Conservation (phyloP, 176 grass and related monocot genomes). For the Phragmites australis region DNA sequence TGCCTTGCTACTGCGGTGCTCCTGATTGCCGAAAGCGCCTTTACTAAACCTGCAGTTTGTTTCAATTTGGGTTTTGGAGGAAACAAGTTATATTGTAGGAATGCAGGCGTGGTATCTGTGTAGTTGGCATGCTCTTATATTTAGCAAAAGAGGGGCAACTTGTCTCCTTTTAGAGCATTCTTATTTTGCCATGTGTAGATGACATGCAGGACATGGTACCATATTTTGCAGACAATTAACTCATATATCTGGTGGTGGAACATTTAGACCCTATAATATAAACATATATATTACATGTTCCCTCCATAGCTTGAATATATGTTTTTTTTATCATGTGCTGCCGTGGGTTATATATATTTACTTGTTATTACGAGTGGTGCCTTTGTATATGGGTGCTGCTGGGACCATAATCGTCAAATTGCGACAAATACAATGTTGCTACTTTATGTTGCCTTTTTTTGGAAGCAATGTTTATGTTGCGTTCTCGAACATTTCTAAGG, state of each 20-base stretch:
- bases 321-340: background rate
- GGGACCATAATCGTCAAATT: background rate
- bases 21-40: conserved; percentile 64
- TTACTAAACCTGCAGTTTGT: conserved; percentile 41
- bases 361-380: too few species aligned
- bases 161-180: conserved; percentile 10
- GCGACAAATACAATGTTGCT: background rate
- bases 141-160: conserved; percentile 1
- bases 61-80: conserved; percentile 22
- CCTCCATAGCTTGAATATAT: background rate
- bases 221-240: conserved; percentile 35
- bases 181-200: background rate
- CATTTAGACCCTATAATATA: conserved; percentile 15
- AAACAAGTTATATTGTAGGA: conserved; percentile 2
- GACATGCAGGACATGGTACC: conserved; percentile 25
- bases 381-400: background rate
- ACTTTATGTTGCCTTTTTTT: background rate
- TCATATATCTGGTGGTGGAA: background rate
- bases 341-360: background rate
- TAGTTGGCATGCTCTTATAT: conserved; percentile 29
- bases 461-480: background rate
- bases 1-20: conserved; percentile 66
- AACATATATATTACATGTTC: background rate
- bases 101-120: conserved; percentile 4
- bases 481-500: background rate